A percentile compares a stretch with the other conserved stretches of the same genome.
phyloP scores from a whole-genome alignment of 176 grass and related monocot genomes.

The Cenchrus americanus region DNA sequence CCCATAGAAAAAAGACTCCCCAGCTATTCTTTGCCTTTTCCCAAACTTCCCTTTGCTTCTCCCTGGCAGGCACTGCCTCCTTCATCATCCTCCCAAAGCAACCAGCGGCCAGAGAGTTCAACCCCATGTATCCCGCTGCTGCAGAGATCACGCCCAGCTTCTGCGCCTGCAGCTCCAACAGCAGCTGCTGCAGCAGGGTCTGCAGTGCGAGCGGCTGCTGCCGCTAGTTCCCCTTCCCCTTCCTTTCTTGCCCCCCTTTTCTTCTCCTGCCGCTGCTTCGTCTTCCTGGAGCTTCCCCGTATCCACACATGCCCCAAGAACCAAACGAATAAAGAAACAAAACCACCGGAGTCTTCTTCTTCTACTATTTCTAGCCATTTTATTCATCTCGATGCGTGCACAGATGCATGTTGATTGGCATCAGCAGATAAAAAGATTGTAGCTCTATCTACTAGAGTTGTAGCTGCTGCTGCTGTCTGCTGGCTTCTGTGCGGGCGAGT shows the following conservation, averaged over 20 bases:
- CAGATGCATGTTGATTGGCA: slow-evolving; percentile 33
- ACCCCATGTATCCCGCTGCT: slow-evolving; percentile 38
- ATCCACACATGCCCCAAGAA: slow-evolving; percentile 32
- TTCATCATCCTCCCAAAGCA: slow-evolving; percentile 43
- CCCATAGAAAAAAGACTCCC: not conserved
- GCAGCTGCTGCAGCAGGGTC: slow-evolving; percentile 10
- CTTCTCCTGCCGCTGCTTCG: slow-evolving; percentile 11
- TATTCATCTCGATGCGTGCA: slow-evolving; percentile 19
- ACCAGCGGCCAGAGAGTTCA: not conserved
- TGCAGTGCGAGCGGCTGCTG: slow-evolving; percentile 64
- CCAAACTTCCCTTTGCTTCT: slow-evolving; percentile 37
- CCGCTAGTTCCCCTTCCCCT: slow-evolving; percentile 42
- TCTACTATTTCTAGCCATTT: slow-evolving; percentile 19
- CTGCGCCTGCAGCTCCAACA: slow-evolving; percentile 23
- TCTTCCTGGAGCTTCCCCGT: slow-evolving; percentile 1
- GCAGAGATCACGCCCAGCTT: slow-evolving; percentile 32
- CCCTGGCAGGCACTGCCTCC: slow-evolving; percentile 16
- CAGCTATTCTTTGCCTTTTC: slow-evolving; percentile 42
- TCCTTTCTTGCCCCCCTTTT: slow-evolving; percentile 16
- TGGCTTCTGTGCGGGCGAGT: not conserved
- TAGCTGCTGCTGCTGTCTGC: not conserved
- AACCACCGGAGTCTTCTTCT: not conserved
- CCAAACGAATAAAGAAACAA: slow-evolving; percentile 29
- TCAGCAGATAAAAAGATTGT: not conserved
- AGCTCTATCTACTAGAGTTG: not conserved